Base-by-base conservation (phyloP, 768 basidiomycete genomes). In the Pulveroboletus sp. region DNA sequence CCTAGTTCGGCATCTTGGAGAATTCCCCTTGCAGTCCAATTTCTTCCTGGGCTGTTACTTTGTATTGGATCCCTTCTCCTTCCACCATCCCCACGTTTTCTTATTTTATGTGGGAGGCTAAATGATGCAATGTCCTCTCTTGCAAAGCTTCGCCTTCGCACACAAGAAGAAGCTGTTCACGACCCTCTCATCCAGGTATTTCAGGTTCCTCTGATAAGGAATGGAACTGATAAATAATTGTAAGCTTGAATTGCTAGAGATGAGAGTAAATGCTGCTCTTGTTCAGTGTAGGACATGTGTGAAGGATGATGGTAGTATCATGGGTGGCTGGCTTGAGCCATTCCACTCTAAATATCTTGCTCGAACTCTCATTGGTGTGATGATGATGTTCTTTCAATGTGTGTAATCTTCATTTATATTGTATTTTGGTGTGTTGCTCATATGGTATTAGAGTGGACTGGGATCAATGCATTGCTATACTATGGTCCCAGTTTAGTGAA, bases 371-470 rank as follows among this genome's bases (percentile, higher is more conserved):
- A 78, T 90, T 32, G 88, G 86, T 3, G 72, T 88, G 8, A 66
- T 82, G 60, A 78, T 89, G 56, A 89, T 89, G 84, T 80, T 87
- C 44, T 91, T 90, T 58, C 89, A 92, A 67, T 89, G 89, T 88
- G 55, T 34, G 82, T 68, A 16, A 40, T 3, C 20, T 38, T 40
- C 7, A 34, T 27, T n/a, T 43, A 16, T 47, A n/a, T n/a, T n/a
- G n/a, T n/a, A n/a, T n/a, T n/a, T 41, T 39, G 26, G 17, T n/a
- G 38, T n/a, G 7, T 16, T 43, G 40, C 27, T 49, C 11, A 51
- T 14, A 3, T 2, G 11, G 16, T 22, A 16, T 13, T 58, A 91
- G 88, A 91, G 70, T 91, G 89, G 89, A 85, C 82, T 50, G 89
- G 89, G 2, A 92, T 91, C 54, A 92, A 91, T 59, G 88, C 89